Evolutionary conservation across 75 land plant genomes (phyloP).

Genomic region (Picea sitchensis): DNA sequence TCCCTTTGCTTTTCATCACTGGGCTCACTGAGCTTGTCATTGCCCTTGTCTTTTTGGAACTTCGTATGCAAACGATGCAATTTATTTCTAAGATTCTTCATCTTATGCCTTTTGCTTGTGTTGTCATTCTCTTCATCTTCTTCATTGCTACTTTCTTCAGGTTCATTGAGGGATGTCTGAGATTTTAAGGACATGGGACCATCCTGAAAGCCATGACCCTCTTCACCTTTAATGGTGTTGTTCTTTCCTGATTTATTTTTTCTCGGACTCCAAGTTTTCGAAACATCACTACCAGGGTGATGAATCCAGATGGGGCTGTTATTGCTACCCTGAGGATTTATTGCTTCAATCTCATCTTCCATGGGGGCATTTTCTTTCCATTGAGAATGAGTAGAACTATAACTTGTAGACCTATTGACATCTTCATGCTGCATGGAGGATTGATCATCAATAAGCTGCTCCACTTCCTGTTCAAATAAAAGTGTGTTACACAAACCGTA

Average conservation of each 20-base stretch:
- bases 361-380: slow-evolving; percentile 8
- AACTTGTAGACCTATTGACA: not conserved
- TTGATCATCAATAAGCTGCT: not conserved
- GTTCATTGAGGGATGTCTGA: not conserved
- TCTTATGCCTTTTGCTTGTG: slow-evolving; percentile 5
- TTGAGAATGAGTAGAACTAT: not conserved
- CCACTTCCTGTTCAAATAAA: not conserved
- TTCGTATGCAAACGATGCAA: slow-evolving; percentile 26
- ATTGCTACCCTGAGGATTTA: slow-evolving; percentile 36
- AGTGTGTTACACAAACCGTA: not conserved
- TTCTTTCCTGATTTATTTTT: slow-evolving; percentile 34
- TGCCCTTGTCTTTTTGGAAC: slow-evolving; percentile 24
- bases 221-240: slow-evolving; percentile 17
- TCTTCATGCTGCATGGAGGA: not conserved
- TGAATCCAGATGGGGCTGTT: slow-evolving; percentile 48
- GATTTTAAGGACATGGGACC: slow-evolving; percentile 12
- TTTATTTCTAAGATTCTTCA: slow-evolving; percentile 16
- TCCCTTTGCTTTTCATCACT: not conserved
- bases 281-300: slow-evolving; percentile 35
- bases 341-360: slow-evolving; percentile 42
- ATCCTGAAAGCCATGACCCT: slow-evolving; percentile 11
- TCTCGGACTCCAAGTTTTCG: slow-evolving; percentile 46
- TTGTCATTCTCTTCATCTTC: slow-evolving; percentile 1
- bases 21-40: slow-evolving; percentile 5
- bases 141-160: slow-evolving; percentile 8